Percentiles rank a stretch among this genome's conserved stretches.
These are phyloP conservation scores for Ophiosphaerella narmari DNA, from an alignment of 2,329 filamentous ascomycete species.

Conservation along the genomic window DNA sequence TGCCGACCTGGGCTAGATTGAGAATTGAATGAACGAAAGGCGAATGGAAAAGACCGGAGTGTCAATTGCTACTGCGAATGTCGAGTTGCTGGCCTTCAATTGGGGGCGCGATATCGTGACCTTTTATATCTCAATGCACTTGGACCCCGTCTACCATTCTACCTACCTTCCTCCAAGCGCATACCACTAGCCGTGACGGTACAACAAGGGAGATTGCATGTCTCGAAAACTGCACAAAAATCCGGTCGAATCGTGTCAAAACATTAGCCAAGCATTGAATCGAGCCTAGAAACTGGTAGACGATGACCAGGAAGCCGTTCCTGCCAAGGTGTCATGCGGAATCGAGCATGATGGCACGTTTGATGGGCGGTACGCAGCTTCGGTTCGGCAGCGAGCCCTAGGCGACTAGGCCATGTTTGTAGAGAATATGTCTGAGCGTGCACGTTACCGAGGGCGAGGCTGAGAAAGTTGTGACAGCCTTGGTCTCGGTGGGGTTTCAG, in stretches of 20 bases:
- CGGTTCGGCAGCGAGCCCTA: constrained; percentile 28
- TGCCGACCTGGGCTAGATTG: constrained; percentile 39
- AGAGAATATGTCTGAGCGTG: constrained; percentile 15
- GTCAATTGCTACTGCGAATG: constrained; percentile 23
- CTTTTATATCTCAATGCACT: constrained; percentile 35
- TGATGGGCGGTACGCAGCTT: constrained; percentile 43
- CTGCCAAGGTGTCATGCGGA: constrained; percentile 38
- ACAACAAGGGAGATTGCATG: constrained; percentile 24
- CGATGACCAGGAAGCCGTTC: constrained; percentile 28
- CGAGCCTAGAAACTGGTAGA: constrained; percentile 7
- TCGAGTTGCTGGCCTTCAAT: constrained; percentile 33
- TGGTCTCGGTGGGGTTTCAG: constrained; percentile 43
- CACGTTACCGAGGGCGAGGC: constrained; percentile 23
- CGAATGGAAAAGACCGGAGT: constrained; percentile 18
- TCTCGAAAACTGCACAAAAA: constrained; percentile 32
- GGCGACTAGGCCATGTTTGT: constrained; percentile 22
- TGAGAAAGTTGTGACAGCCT: constrained; percentile 29
- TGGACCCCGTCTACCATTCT: background rate
- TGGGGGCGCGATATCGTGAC: constrained; percentile 6
- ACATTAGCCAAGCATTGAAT: constrained; percentile 10
- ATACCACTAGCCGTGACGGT: constrained; percentile 16
- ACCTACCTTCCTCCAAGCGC: constrained; percentile 12
- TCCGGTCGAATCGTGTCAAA: constrained; percentile 13
- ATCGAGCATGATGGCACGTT: constrained; percentile 36
- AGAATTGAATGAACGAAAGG: constrained; percentile 29